Evolutionary conservation across 192 early-diverging fungal genomes (phyloP).

Genomic region (Martensiomyces pterosporus): DNA sequence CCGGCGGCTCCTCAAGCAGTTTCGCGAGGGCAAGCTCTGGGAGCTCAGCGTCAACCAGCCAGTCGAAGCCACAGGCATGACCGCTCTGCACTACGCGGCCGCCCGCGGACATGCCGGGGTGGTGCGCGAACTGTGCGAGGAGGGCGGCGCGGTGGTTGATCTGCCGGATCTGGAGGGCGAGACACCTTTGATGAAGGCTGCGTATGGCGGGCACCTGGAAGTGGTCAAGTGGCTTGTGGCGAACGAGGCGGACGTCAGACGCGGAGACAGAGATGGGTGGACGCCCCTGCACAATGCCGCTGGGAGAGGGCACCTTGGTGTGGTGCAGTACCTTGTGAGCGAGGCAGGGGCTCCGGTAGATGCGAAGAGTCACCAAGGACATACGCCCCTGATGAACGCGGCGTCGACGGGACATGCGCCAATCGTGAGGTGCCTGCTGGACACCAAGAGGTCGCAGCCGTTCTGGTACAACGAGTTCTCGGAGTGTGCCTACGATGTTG

Average conservation of each 20-base stretch:
- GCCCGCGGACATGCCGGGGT: slow-evolving; percentile 56
- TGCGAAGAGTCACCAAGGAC: slow-evolving; percentile 57
- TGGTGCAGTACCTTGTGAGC: slow-evolving; percentile 57
- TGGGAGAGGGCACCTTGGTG: slow-evolving; percentile 55
- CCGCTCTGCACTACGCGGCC: slow-evolving; percentile 59
- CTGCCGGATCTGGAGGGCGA: slow-evolving; percentile 63
- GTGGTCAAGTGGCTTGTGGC: slow-evolving; percentile 59
- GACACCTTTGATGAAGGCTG: slow-evolving; percentile 71
- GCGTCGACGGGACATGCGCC: slow-evolving; percentile 63
- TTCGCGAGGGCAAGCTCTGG: not conserved
- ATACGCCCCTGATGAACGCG: slow-evolving; percentile 73
- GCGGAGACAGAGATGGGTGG: slow-evolving; percentile 73
- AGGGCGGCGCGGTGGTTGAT: slow-evolving; percentile 58
- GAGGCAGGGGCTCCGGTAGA: slow-evolving; percentile 54
- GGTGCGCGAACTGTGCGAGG: slow-evolving; percentile 55
- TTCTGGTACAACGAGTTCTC: slow-evolving; percentile 61
- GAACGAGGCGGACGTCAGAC: slow-evolving; percentile 58
- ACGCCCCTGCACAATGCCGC: slow-evolving; percentile 78
- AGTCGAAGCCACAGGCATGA: slow-evolving; percentile 51
- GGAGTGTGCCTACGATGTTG: slow-evolving; percentile 74
- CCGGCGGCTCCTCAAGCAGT: not conserved
- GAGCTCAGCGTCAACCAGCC: not conserved
- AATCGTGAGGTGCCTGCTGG: slow-evolving; percentile 63
- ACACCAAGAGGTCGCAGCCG: slow-evolving; percentile 57
- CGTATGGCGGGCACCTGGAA: slow-evolving; percentile 58